These are phyloP conservation scores for Fusarium transvaalense DNA, from an alignment of 2,329 filamentous ascomycete species.

Conservation along the genomic window DNA sequence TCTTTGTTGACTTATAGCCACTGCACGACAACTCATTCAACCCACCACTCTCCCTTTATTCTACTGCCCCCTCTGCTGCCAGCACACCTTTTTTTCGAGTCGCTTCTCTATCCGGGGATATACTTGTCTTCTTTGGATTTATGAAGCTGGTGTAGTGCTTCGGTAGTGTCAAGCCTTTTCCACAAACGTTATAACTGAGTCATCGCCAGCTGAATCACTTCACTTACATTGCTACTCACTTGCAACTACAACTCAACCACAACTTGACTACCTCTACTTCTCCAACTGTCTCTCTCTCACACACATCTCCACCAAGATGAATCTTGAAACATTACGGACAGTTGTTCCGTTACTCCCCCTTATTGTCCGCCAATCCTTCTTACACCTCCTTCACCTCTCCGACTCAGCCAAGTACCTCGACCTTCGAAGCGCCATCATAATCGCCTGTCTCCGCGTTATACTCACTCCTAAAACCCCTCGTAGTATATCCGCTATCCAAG, in stretches of 20 bases:
- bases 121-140: not conserved
- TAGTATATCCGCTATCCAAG: slow-evolving; percentile 73
- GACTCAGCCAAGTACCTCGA: slow-evolving; percentile 82
- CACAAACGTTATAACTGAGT: not conserved
- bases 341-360: slow-evolving; percentile 71
- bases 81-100: not conserved
- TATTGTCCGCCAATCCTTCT: slow-evolving; percentile 70
- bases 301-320: slow-evolving; percentile 14
- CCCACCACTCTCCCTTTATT: slow-evolving; percentile 9
- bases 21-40: slow-evolving; percentile 20
- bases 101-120: not conserved
- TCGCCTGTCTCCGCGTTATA: slow-evolving; percentile 78
- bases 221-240: slow-evolving; percentile 30
- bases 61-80: slow-evolving; percentile 6
- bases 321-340: slow-evolving; percentile 40
- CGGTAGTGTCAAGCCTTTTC: not conserved
- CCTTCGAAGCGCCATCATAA: slow-evolving; percentile 77
- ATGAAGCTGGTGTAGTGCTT: not conserved
- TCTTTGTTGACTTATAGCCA: slow-evolving; percentile 24
- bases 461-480: slow-evolving; percentile 60
- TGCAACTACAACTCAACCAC: slow-evolving; percentile 7
- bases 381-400: slow-evolving; percentile 76
- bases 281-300: too few relatives aligned
- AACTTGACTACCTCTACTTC: not conserved
- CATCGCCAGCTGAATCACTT: slow-evolving; percentile 15